Conservation (phyloP, 192 early-diverging fungal genomes). For the Linnemannia elongata region DNA sequence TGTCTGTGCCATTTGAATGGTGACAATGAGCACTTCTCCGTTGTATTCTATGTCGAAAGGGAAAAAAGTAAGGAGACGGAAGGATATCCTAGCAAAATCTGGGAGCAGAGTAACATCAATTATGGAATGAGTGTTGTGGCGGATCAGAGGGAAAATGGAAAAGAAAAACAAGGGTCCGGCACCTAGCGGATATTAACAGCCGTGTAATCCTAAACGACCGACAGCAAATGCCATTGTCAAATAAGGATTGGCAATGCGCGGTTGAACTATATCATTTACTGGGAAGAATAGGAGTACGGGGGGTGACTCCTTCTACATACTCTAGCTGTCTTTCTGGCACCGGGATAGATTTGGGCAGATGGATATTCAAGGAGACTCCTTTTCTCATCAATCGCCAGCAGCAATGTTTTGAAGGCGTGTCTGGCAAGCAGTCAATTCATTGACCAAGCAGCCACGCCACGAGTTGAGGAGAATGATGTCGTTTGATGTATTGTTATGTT, state of each 20-base stretch:
- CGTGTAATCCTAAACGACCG: not conserved
- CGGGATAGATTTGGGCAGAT: not conserved
- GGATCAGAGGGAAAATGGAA: no score
- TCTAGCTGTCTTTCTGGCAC: no score
- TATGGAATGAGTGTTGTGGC: not conserved
- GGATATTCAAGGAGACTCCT: not conserved
- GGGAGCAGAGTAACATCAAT: not conserved
- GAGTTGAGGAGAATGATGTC: not conserved
- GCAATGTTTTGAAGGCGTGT: not conserved
- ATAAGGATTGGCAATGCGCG: not conserved
- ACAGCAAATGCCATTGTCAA: not conserved
- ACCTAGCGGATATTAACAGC: conserved; percentile 4
- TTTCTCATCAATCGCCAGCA: not conserved
- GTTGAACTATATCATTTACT: not conserved
- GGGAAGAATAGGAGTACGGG: not conserved
- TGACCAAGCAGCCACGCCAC: not conserved
- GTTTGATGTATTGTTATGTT: not conserved
- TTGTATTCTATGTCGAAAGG: not conserved
- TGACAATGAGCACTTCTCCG: not conserved
- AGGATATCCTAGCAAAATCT: not conserved
- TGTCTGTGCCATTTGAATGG: not conserved
- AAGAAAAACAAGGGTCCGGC: not conserved
- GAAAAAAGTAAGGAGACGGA: not conserved
- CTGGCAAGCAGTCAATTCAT: not conserved
- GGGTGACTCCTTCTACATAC: not conserved